Conservation (phyloP, 768 basidiomycete genomes). For the Auricularia auricula-judae region DNA sequence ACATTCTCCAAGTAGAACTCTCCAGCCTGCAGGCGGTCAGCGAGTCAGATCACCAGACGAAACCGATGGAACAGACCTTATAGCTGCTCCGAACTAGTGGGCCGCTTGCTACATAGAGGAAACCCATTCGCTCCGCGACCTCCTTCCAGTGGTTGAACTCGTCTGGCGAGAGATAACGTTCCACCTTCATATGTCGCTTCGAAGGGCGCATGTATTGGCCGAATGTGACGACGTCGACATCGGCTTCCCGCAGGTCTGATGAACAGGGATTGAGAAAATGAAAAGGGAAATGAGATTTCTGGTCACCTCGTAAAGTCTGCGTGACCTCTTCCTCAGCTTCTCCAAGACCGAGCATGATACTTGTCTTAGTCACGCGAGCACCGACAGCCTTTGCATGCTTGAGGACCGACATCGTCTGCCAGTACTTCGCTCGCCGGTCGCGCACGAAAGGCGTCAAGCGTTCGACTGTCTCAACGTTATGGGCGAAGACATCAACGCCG, state of each 20-base stretch:
- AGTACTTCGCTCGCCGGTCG: slow-evolving; percentile 86
- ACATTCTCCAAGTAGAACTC: slow-evolving; percentile 94
- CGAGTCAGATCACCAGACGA: slow-evolving; percentile 4
- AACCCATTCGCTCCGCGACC: slow-evolving; percentile 86
- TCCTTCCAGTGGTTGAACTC: slow-evolving; percentile 91
- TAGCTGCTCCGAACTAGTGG: slow-evolving; percentile 94
- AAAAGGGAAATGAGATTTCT: neutral
- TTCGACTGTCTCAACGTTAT: slow-evolving; percentile 96
- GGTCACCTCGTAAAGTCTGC: slow-evolving; percentile 70
- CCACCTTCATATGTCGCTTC: slow-evolving; percentile 98
- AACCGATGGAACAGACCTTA: slow-evolving; percentile 50
- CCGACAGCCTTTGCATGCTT: slow-evolving; percentile 76
- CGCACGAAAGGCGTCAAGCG: slow-evolving; percentile 89
- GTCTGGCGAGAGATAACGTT: slow-evolving; percentile 86
- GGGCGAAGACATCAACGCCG: slow-evolving; percentile 94
- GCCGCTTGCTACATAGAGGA: slow-evolving; percentile 94
- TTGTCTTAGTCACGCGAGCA: slow-evolving; percentile 89
- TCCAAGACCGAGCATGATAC: slow-evolving; percentile 96
- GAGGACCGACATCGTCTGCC: slow-evolving; percentile 72
- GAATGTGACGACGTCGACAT: slow-evolving; percentile 97
- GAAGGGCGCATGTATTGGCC: slow-evolving; percentile 99
- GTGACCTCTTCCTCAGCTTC: slow-evolving; percentile 76
- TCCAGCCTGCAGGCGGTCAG: slow-evolving; percentile 52
- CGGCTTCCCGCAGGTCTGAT: slow-evolving; percentile 72
- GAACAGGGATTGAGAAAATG: neutral